Evolutionary conservation across 352 stramenopile species (phyloP).

Genomic region (Pythium pyrilobum): DNA sequence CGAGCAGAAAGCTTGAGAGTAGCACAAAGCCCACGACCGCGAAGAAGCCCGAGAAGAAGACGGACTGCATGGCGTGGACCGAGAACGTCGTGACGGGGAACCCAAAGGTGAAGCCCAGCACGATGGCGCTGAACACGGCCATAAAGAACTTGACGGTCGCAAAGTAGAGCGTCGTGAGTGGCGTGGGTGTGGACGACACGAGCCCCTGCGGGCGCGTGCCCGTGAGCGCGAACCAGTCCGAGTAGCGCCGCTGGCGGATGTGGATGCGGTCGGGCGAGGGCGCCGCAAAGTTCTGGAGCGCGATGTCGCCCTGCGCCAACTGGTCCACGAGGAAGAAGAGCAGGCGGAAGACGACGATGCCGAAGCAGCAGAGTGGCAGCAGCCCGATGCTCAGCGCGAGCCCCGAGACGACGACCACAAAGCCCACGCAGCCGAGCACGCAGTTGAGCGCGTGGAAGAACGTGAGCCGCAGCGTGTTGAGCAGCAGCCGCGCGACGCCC

Average conservation of each 20-base stretch:
- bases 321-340: background rate
- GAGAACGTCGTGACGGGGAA: constrained; percentile 2
- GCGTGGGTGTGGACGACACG: background rate
- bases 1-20: background rate
- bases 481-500: too few species aligned
- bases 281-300: constrained; percentile 14
- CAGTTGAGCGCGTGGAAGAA: constrained; percentile 11
- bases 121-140: background rate
- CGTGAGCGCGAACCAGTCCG: background rate
- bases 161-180: background rate
- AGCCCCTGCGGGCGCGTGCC: background rate
- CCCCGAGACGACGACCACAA: background rate
- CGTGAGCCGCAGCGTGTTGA: too few species aligned
- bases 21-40: background rate
- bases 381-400: background rate
- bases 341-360: constrained; percentile 10
- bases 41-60: background rate
- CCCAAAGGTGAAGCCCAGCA: background rate
- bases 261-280: background rate
- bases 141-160: background rate
- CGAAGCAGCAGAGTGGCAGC: constrained; percentile 13
- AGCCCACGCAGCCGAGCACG: constrained; percentile 9
- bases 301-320: constrained; percentile 7
- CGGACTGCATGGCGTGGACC: background rate
- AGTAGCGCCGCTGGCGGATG: background rate